Base-by-base conservation (phyloP, 2,329 filamentous ascomycete species). In the Xylogone sp. region DNA sequence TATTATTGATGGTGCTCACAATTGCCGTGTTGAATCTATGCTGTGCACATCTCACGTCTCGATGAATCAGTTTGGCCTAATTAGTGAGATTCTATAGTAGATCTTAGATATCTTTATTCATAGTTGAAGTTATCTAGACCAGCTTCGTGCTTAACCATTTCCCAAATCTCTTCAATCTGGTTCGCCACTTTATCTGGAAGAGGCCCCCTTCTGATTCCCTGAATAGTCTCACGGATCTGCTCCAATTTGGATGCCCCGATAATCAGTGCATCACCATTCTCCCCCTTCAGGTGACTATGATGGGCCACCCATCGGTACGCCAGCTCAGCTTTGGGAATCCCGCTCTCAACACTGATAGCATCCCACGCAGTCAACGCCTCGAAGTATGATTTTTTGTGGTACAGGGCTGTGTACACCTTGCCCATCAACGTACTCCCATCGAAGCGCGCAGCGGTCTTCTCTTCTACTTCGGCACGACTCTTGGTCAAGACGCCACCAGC, bases 401-500 rank as follows among this genome's bases (percentile, higher is more conserved):
- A 48, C 18, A 48, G n/a, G 27, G 18, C 46, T 21, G 18, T 9
- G 21, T 48, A 48, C 6, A 42, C 12, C 12, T 19, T 24, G 24
- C 19, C n/a, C 16, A 21, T 18, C 45, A n/a, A 19, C 16, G 21
- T 29, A 9, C 24, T 31, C 8, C 10, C 24, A 27, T 34, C 27
- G 19, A 18, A 8, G 8, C 53, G 24, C 3, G 42, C 16, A 39
- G 4, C 20, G 7, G 39, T 29, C 13, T n/a, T 21, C 7, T 20
- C 22, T 31, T 8, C 7, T 31, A 51, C 22, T 18, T 54, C 31
- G 13, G n/a, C 6, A 16, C 19, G n/a, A 6, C 24, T 43, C 34
- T 54, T 54, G 19, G 74, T 77, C 62, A 94, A 86, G n/a, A 94
- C 72, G 1, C 89, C 89, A 22, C 88, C 89, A 2, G 87, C 88